These are phyloP conservation scores for Dactylellina cionopaga DNA, from an alignment of 2,329 filamentous ascomycete genomes.

Conservation along the genomic window DNA sequence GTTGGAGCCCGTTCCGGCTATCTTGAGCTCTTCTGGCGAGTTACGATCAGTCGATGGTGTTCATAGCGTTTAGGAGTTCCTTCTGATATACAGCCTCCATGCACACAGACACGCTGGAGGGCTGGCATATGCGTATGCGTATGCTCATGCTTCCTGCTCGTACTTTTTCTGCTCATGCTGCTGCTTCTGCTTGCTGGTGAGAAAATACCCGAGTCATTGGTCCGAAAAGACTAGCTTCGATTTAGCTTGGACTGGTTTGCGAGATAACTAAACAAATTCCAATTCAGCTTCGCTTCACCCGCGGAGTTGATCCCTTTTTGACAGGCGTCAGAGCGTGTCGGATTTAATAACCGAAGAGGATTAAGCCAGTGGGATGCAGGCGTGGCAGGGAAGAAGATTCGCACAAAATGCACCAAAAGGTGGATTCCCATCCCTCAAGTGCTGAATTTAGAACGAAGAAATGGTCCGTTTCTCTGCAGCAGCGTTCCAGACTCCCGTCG, in stretches of 20 bases:
- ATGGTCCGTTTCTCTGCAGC: neutral
- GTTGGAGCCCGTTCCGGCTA: slow-evolving; percentile 5
- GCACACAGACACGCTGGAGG: neutral
- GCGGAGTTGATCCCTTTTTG: slow-evolving; percentile 11
- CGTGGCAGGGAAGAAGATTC: slow-evolving; percentile 13
- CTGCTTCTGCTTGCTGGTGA: too few relatives aligned
- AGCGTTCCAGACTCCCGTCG: slow-evolving; percentile 29
- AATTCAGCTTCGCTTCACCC: too few relatives aligned
- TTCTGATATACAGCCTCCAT: neutral
- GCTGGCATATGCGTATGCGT: neutral
- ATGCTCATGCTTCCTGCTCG: neutral
- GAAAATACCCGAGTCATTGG: too few relatives aligned
- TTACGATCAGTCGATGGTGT: neutral
- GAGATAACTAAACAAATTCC: too few relatives aligned
- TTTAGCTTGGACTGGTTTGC: neutral
- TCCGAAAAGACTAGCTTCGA: too few relatives aligned
- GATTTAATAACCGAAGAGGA: slow-evolving; percentile 48
- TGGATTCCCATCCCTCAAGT: slow-evolving; percentile 9
- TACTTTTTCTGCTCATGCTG: too few relatives aligned
- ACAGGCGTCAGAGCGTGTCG: slow-evolving; percentile 44
- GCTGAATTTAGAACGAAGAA: slow-evolving; percentile 43
- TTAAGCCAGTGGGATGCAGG: slow-evolving; percentile 4
- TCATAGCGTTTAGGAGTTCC: slow-evolving; percentile 6
- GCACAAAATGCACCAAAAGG: slow-evolving; percentile 13
- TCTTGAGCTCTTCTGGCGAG: neutral